Conservation (phyloP, 345 rosid species). For the Anastatica hierochuntica region DNA sequence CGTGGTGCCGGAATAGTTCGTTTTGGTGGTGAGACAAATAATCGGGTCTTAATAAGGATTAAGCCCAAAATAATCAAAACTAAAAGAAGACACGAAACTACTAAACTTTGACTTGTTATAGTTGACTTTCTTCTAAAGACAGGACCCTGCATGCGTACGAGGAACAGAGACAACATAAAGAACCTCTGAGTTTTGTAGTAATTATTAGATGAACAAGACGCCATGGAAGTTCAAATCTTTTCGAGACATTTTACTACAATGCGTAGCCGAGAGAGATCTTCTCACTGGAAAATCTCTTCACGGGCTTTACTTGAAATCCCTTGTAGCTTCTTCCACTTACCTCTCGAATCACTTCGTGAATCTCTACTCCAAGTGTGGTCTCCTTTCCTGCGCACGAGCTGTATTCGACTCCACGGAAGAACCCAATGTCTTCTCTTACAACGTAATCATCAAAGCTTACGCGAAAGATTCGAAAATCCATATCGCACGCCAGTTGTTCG, state of each 20-base stretch:
- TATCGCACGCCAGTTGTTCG: slow-evolving; percentile 59
- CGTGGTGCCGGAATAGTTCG: no score
- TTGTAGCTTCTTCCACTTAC: slow-evolving; percentile 57
- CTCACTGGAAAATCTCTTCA: slow-evolving; percentile 61
- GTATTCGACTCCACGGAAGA: slow-evolving; percentile 37
- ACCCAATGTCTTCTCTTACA: slow-evolving; percentile 77
- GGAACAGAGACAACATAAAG: no score
- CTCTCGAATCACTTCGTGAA: slow-evolving; percentile 84
- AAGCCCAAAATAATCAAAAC: no score
- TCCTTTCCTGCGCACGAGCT: slow-evolving; percentile 36
- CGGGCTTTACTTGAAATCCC: slow-evolving; percentile 53
- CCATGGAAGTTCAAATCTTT: slow-evolving; percentile 38
- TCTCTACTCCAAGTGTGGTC: slow-evolving; percentile 79
- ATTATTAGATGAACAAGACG: slow-evolving; percentile 39
- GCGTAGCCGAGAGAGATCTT: slow-evolving; percentile 46
- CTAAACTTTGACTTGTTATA: no score
- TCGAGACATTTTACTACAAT: slow-evolving; percentile 44
- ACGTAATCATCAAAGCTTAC: slow-evolving; percentile 44
- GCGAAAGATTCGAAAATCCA: slow-evolving; percentile 35
- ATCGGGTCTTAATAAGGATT: no score
- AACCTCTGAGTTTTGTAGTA: no score
- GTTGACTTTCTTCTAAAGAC: no score
- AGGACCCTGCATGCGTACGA: no score
- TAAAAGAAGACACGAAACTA: no score
- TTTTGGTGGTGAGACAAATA: no score